These are phyloP conservation scores for Boletus subparvulus DNA, from an alignment of 768 basidiomycete species.

Conservation along the genomic window DNA sequence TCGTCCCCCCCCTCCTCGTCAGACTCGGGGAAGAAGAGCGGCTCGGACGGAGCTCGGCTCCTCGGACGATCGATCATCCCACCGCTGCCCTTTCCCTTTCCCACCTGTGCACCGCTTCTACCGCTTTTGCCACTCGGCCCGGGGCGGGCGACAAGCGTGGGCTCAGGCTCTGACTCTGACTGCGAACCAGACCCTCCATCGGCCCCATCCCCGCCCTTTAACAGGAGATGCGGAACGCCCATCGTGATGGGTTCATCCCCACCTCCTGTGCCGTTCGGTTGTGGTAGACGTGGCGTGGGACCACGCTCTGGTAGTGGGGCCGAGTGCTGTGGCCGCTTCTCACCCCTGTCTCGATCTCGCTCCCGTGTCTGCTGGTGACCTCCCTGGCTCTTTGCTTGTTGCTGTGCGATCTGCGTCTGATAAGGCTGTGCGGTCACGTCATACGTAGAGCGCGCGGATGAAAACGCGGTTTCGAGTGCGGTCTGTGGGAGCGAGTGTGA, in stretches of 20 bases:
- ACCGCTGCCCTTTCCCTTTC: neutral
- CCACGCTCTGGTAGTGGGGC: neutral
- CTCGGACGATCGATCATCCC: slow-evolving; percentile 5
- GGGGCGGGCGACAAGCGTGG: slow-evolving; percentile 17
- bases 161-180: slow-evolving; percentile 14
- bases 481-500: slow-evolving; percentile 37
- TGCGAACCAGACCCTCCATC: neutral
- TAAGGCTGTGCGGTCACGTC: slow-evolving; percentile 40
- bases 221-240: slow-evolving; percentile 13
- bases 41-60: slow-evolving; percentile 16
- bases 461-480: slow-evolving; percentile 67
- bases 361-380: neutral
- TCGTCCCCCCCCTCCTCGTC: slow-evolving; percentile 11
- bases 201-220: neutral
- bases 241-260: slow-evolving; percentile 2
- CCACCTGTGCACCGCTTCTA: neutral
- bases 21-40: slow-evolving; percentile 29
- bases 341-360: neutral
- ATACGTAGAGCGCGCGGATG: slow-evolving; percentile 71
- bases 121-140: neutral
- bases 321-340: slow-evolving; percentile 2
- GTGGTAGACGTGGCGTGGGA: neutral
- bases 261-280: neutral
- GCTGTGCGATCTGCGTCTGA: slow-evolving; percentile 17
- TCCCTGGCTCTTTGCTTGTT: slow-evolving; percentile 2